Percentiles rank a stretch among this genome's conserved stretches.
phyloP scores from a whole-genome alignment of 176 grass and related monocot species.

The Alloteropsis semialata region DNA sequence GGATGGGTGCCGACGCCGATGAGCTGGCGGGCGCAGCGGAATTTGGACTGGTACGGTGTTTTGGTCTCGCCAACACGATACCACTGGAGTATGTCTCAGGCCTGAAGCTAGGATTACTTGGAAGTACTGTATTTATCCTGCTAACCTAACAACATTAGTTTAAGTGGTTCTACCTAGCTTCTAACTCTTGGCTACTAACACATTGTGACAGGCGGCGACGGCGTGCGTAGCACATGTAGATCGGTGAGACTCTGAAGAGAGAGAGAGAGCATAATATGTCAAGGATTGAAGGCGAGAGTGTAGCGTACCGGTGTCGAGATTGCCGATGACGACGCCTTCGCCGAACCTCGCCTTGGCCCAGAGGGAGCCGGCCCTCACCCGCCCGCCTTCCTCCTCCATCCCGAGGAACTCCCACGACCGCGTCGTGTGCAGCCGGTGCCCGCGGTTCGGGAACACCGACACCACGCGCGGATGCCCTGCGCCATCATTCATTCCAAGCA shows the following conservation, averaged over 20 bases:
- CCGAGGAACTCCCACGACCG: slow-evolving; percentile 89
- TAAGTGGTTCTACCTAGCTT: neutral
- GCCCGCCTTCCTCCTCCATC: slow-evolving; percentile 61
- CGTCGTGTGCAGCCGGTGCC: slow-evolving; percentile 78
- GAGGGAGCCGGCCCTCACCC: slow-evolving; percentile 38
- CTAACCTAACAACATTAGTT: neutral
- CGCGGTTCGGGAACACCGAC: slow-evolving; percentile 85
- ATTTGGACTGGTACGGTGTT: slow-evolving; percentile 12
- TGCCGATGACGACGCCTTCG: slow-evolving; percentile 77
- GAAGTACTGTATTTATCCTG: neutral
- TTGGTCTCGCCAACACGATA: neutral
- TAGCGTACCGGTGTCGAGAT: slow-evolving; percentile 90
- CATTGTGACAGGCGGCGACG: neutral
- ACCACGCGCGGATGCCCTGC: slow-evolving; percentile 71
- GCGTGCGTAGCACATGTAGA: neutral
- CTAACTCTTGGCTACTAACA: neutral
- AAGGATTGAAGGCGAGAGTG: neutral
- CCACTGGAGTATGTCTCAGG: no score
- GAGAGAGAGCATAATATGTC: neutral
- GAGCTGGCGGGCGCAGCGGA: neutral
- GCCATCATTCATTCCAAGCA: neutral
- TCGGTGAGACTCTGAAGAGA: neutral
- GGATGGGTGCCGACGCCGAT: neutral
- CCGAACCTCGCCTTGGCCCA: slow-evolving; percentile 71
- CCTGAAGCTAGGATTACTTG: neutral